Base-by-base conservation (phyloP, 768 basidiomycete species). In the Leccinum longicurvipes region DNA sequence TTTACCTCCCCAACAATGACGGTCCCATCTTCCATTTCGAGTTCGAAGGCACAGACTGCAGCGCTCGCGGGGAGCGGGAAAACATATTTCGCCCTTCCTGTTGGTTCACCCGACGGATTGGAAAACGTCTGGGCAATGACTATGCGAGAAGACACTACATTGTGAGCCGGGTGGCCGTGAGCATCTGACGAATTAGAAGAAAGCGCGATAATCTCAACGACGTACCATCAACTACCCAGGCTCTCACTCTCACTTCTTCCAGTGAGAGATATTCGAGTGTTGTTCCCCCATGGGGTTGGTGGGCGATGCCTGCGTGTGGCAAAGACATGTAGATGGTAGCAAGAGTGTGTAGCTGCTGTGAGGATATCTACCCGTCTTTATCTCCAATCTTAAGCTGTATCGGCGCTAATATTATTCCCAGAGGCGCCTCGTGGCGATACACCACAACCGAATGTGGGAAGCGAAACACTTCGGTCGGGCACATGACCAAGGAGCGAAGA, bases 31-130 rank as follows among this genome's bases (percentile, higher is more conserved):
- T 74, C 72, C 11, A 74, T 71, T 36, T 70, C 71, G 66, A 84
- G 76, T 31, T 76, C 69, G 60, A 86, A 86, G 0, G 76, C 77
- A 55, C 82, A 84, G 8, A 84, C 74, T 0, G 82, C 82, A 0
- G 79, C 79, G 28, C 71, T 73, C 1, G 77, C 79, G 0, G 84
- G 85, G 6, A 86, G 74, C 9, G 84, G 83, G 58, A 86, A 86
- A 36, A 77, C 72, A 64, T 84, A 86, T 29, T 79, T 75, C 25
- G 79, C 81, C 46, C 77, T 71, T 39, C 67, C 64, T 0, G 81
- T 82, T 1, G 74, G 62, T 32, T 56, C 58, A 9, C 67, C 63
- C 3, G 70, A 69, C 0, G 71, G 59, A 55, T 82, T 82, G 15
- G 51, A 63, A 63, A 75, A 82, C 0, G 64, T 66, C 51, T 81